phyloP scores from a whole-genome alignment of 495 filamentous ascomycete species.

The Endocarpon pusillum region DNA sequence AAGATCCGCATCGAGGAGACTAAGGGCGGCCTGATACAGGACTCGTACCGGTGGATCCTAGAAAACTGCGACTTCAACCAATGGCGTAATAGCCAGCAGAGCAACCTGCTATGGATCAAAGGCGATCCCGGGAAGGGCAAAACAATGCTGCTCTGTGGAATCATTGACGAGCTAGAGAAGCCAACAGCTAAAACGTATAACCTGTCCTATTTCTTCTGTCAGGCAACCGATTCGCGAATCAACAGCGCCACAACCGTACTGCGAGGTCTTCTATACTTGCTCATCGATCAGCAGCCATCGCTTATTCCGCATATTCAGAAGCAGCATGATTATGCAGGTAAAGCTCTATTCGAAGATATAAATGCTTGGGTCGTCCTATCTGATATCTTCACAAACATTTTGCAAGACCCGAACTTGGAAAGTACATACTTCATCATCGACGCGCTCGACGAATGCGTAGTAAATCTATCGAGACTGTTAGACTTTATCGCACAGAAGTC shows the following conservation, averaged over 20 bases:
- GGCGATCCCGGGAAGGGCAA: conserved; percentile 19
- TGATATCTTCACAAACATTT: conserved; percentile 15
- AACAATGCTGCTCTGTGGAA: conserved; percentile 25
- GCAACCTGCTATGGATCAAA: conserved; percentile 13
- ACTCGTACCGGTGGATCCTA: conserved; percentile 28
- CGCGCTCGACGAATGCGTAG: conserved; percentile 25
- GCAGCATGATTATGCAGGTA: conserved; percentile 13
- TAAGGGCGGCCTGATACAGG: conserved; percentile 24
- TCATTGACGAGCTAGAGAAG: conserved; percentile 19
- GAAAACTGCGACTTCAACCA: conserved; percentile 17
- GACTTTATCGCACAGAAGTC: conserved; percentile 14
- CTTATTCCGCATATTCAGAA: conserved; percentile 17
- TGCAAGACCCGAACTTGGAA: conserved; percentile 13
- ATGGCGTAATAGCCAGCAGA: conserved; percentile 4
- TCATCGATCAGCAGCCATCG: conserved; percentile 17
- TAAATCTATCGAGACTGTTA: conserved; percentile 11
- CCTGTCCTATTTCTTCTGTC: conserved; percentile 28
- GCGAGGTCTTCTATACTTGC: conserved; percentile 17
- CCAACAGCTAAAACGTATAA: conserved; percentile 2
- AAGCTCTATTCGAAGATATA: conserved; percentile 15
- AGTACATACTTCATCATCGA: conserved; percentile 19
- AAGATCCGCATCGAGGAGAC: conserved; percentile 21
- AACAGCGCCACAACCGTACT: conserved; percentile 19
- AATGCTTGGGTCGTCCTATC: conserved; percentile 15
- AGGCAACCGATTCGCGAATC: conserved; percentile 15